These are phyloP conservation scores for Bathelium albidoporum DNA, from an alignment of 495 filamentous ascomycete genomes.

Conservation along the genomic window DNA sequence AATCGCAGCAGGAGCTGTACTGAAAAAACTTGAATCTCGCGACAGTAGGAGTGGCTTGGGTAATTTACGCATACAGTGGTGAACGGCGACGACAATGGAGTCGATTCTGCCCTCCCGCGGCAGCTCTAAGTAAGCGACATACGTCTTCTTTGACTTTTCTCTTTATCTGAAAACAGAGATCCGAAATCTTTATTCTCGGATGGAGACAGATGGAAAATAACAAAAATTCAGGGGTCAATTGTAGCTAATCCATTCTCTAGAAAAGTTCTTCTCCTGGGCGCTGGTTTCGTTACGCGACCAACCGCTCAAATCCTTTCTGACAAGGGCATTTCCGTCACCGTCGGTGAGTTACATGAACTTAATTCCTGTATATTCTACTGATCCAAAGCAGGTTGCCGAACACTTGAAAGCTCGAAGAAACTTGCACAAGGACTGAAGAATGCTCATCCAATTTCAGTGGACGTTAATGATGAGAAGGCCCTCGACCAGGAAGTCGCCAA, in stretches of 20 bases:
- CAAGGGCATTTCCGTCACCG: conserved; percentile 19
- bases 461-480: conserved; percentile 62
- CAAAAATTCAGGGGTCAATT: background rate
- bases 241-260: conserved; percentile 3
- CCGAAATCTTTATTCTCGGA: background rate
- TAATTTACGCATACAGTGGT: background rate
- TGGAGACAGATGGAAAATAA: background rate
- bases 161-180: too few relatives aligned
- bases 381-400: conserved; percentile 66
- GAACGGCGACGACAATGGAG: background rate
- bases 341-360: background rate
- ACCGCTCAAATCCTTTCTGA: conserved; percentile 18
- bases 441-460: conserved; percentile 65
- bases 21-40: background rate
- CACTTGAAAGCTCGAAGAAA: conserved; percentile 61
- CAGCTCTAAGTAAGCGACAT: background rate
- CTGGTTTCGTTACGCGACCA: conserved; percentile 7
- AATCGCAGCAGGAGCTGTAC: background rate
- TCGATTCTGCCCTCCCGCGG: background rate
- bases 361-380: background rate
- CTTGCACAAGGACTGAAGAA: conserved; percentile 62
- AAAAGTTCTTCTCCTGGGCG: conserved; percentile 20
- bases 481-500: conserved; percentile 70
- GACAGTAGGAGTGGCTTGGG: background rate
- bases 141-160: background rate